Percentiles rank a stretch among this genome's conserved stretches.
Conservation (phyloP, 176 grass and related monocot species). For the Echinochloa phyllopogon region DNA sequence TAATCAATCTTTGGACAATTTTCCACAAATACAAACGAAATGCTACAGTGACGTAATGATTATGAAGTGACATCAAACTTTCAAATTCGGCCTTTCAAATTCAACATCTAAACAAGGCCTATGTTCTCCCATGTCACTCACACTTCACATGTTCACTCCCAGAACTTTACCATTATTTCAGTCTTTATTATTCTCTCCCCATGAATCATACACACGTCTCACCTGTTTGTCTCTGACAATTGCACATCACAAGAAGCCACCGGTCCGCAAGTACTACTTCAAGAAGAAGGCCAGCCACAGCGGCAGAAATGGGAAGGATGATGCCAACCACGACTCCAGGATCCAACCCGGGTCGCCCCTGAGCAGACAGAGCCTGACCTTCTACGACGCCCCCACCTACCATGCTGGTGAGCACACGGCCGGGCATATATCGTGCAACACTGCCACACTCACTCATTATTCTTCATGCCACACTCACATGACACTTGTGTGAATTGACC, state of each 20-base stretch:
- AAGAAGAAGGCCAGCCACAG: constrained; percentile 42
- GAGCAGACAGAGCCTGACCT: constrained; percentile 53
- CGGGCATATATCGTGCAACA: background rate
- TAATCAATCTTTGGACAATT: no score
- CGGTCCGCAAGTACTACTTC: constrained; percentile 56
- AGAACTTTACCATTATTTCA: constrained; percentile 36
- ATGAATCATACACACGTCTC: constrained; percentile 16
- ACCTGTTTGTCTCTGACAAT: constrained; percentile 38
- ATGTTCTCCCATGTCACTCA: background rate
- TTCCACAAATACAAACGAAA: no score
- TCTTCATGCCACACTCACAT: constrained; percentile 24
- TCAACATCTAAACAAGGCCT: no score
- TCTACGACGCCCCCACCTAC: constrained; percentile 26
- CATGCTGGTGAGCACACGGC: constrained; percentile 44
- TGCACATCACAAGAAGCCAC: constrained; percentile 48
- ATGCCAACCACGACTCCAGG: constrained; percentile 27
- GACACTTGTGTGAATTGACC: constrained; percentile 35
- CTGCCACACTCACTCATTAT: background rate
- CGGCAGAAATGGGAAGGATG: constrained; percentile 49
- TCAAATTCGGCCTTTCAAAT: no score
- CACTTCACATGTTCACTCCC: constrained; percentile 2
- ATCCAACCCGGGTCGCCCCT: constrained; percentile 38
- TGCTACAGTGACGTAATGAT: no score
- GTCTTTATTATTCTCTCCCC: background rate
- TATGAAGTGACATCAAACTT: no score